Percentiles rank a stretch among this genome's conserved stretches.
phyloP scores from a whole-genome alignment of 345 rosid genomes.

The Rhizophora apiculata region DNA sequence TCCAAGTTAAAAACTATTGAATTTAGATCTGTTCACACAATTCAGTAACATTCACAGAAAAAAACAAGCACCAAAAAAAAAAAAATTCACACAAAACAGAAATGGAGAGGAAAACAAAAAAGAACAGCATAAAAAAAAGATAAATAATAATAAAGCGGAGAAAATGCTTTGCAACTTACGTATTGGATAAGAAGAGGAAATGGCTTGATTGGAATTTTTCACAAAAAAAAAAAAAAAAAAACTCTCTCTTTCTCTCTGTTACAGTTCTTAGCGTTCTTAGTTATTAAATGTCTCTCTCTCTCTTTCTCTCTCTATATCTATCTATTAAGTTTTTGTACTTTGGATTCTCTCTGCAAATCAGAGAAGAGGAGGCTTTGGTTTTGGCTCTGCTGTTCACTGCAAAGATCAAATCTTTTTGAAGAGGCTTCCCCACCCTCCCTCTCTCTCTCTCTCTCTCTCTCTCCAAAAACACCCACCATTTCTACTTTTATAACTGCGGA shows the following conservation, averaged over 20 bases:
- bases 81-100: not conserved
- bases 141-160: constrained; percentile 18
- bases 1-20: not conserved
- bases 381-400: constrained; percentile 25
- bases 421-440: constrained; percentile 31
- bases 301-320: too few relatives aligned
- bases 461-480: too few relatives aligned
- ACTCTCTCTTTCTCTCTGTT: constrained; percentile 20
- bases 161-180: constrained; percentile 39
- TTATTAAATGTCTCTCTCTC: not conserved
- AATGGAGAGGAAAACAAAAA: constrained; percentile 4
- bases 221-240: not conserved
- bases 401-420: constrained; percentile 36
- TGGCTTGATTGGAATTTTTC: constrained; percentile 30
- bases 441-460: not conserved
- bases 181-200: constrained; percentile 50
- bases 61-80: too few relatives aligned
- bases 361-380: constrained; percentile 31
- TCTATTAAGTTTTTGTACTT: constrained; percentile 25
- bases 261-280: constrained; percentile 49
- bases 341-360: constrained; percentile 75
- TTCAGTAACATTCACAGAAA: not conserved
- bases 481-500: too few relatives aligned
- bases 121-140: too few relatives aligned
- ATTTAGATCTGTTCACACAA: not conserved